phyloP scores from a whole-genome alignment of 306 rosid species.

The Castanea crenata region DNA sequence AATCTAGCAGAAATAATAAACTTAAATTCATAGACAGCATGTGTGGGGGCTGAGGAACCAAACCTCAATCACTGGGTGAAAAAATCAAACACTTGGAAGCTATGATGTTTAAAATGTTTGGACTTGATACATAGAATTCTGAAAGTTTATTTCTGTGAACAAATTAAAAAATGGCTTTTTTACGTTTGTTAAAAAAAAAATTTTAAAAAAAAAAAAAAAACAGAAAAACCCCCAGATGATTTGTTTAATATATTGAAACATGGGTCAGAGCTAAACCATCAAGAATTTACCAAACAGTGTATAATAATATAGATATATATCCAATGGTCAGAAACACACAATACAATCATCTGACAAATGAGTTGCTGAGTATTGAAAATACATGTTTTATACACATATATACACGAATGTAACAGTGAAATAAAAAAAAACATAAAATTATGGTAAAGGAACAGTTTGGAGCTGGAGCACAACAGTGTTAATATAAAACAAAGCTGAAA shows the following conservation, averaged over 20 bases:
- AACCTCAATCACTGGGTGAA: background rate
- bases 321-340: background rate
- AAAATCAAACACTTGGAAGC: background rate
- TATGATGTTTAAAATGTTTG: background rate
- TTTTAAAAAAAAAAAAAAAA: too few relatives aligned
- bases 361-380: background rate
- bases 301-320: background rate
- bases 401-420: background rate
- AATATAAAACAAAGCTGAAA: background rate
- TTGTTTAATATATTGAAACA: background rate
- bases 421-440: background rate
- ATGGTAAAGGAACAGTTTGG: too few relatives aligned
- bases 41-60: background rate
- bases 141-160: too few relatives aligned
- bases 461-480: too few relatives aligned
- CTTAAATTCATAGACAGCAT: slow-evolving; percentile 4
- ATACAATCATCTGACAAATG: background rate
- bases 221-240: too few relatives aligned
- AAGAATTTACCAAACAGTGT: background rate
- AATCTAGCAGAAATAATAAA: background rate
- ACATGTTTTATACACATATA: background rate
- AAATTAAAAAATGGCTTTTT: too few relatives aligned
- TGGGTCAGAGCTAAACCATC: background rate
- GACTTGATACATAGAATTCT: background rate
- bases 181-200: too few relatives aligned